A percentile compares a stretch with the other conserved stretches of the same genome.
Conservation (phyloP, 2,329 filamentous ascomycete genomes). For the Aspergillus quadrilineatus region DNA sequence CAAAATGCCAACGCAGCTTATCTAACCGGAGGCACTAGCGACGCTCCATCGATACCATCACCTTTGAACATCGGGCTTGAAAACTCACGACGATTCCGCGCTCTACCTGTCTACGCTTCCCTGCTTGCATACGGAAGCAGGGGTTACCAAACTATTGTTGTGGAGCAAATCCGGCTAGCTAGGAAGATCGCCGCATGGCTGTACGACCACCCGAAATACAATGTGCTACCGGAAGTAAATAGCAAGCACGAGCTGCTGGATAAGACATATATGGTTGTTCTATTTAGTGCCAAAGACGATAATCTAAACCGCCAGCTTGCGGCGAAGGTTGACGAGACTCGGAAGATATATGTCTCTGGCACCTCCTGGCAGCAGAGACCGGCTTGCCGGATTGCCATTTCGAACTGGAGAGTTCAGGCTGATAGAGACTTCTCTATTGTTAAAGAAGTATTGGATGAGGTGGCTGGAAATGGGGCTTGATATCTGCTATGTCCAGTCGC, state of each 20-base stretch:
- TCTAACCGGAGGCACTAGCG: constrained; percentile 49
- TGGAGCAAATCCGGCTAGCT: constrained; percentile 70
- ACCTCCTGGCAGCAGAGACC: constrained; percentile 72
- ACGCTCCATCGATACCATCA: constrained; percentile 60
- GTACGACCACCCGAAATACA: constrained; percentile 60
- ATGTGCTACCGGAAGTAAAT: constrained; percentile 58
- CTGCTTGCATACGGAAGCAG: constrained; percentile 70
- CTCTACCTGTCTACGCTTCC: constrained; percentile 82
- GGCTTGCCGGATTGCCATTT: constrained; percentile 80
- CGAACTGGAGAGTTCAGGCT: constrained; percentile 76
- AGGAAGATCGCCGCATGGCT: constrained; percentile 66
- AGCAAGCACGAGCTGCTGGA: constrained; percentile 47
- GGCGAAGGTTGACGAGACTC: constrained; percentile 68
- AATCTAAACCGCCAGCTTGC: constrained; percentile 66
- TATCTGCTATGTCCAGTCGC: not conserved
- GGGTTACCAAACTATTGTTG: constrained; percentile 69
- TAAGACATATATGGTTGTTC: constrained; percentile 66
- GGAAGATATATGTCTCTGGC: constrained; percentile 78
- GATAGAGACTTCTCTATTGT: constrained; percentile 67
- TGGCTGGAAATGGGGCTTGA: constrained; percentile 33
- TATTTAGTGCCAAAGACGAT: constrained; percentile 72
- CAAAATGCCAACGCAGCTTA: constrained; percentile 85
- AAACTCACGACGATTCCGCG: constrained; percentile 87
- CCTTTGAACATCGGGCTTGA: constrained; percentile 85
- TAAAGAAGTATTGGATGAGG: constrained; percentile 57